These are phyloP conservation scores for Aspergillus caelatus DNA, from an alignment of 2,329 filamentous ascomycete genomes.

Conservation along the genomic window DNA sequence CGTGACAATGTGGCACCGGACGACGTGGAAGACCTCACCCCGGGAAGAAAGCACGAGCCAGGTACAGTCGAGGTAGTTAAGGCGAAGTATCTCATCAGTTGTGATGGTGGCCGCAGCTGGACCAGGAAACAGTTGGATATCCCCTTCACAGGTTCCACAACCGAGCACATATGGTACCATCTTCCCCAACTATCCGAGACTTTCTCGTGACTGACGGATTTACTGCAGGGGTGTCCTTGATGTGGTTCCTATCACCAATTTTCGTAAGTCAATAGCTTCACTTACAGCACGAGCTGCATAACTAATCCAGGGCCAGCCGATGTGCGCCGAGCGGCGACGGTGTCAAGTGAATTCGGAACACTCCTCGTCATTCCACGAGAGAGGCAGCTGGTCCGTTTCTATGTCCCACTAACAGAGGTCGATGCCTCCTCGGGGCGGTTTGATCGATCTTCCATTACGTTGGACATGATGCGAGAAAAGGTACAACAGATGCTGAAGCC, in stretches of 20 bases:
- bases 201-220: not conserved
- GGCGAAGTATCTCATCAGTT: slow-evolving; percentile 66
- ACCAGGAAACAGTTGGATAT: slow-evolving; percentile 60
- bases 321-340: slow-evolving; percentile 55
- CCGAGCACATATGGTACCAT: slow-evolving; percentile 36
- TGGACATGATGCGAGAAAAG: slow-evolving; percentile 11
- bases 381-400: slow-evolving; percentile 33
- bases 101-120: slow-evolving; percentile 69
- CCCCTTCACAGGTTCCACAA: slow-evolving; percentile 57
- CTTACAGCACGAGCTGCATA: not conserved
- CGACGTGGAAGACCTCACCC: slow-evolving; percentile 58
- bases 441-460: slow-evolving; percentile 13
- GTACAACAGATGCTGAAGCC: slow-evolving; percentile 10
- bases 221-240: slow-evolving; percentile 45
- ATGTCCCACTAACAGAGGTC: slow-evolving; percentile 12
- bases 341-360: slow-evolving; percentile 59
- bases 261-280: slow-evolving; percentile 37
- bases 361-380: slow-evolving; percentile 67
- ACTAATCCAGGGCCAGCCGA: slow-evolving; percentile 40
- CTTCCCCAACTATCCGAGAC: not conserved
- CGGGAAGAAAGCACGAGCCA: slow-evolving; percentile 11
- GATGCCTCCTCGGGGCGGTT: not conserved
- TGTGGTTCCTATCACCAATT: slow-evolving; percentile 57
- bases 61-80: slow-evolving; percentile 45
- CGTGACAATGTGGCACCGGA: slow-evolving; percentile 61